Evolutionary conservation across 345 rosid species (phyloP).

Genomic region (Chamaenerion angustifolium): DNA sequence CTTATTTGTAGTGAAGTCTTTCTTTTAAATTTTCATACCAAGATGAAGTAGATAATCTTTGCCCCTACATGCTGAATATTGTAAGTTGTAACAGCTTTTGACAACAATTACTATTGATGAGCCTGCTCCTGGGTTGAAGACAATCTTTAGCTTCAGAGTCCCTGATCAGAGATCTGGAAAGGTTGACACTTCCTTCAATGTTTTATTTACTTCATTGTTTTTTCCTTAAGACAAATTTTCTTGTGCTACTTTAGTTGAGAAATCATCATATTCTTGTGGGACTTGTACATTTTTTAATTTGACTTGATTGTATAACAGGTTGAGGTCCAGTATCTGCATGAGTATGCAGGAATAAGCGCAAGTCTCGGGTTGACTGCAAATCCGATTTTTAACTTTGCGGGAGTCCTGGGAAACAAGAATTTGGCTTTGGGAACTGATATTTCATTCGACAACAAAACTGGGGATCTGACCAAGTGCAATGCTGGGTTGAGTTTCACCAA

Average conservation of each 20-base stretch:
- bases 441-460: slow-evolving; percentile 58
- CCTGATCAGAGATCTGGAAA: slow-evolving; percentile 97
- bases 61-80: too few relatives aligned
- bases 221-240: neutral
- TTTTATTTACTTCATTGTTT: neutral
- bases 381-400: slow-evolving; percentile 80
- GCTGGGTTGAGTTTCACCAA: slow-evolving; percentile 55
- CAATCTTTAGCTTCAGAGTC: slow-evolving; percentile 59
- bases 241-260: neutral
- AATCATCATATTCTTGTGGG: neutral
- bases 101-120: slow-evolving; percentile 79
- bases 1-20: too few relatives aligned
- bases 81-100: slow-evolving; percentile 3
- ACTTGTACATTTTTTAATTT: neutral
- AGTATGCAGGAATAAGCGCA: slow-evolving; percentile 76
- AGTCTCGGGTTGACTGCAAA: slow-evolving; percentile 70
- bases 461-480: slow-evolving; percentile 67
- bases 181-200: slow-evolving; percentile 19
- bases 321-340: slow-evolving; percentile 87
- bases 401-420: slow-evolving; percentile 55
- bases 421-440: slow-evolving; percentile 77
- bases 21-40: too few relatives aligned
- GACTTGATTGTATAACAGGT: slow-evolving; percentile 28
- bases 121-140: slow-evolving; percentile 81
- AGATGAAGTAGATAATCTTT: too few relatives aligned